Conservation (phyloP, 208 protist species). For the Crithidia sp. region DNA sequence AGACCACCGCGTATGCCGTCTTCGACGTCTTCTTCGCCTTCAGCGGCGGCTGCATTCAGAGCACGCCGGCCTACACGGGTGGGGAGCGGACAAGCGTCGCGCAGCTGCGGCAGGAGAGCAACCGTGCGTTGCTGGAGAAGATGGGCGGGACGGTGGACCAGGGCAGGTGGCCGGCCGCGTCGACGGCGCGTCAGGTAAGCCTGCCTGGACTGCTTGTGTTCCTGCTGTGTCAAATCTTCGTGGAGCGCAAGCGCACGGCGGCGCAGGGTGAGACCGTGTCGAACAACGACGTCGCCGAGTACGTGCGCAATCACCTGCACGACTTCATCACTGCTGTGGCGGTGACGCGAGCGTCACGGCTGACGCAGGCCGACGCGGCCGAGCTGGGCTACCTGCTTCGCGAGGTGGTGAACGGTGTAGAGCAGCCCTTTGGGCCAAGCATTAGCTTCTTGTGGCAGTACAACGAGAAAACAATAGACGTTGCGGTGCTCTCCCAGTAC, state of each 20-base stretch:
- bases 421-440: conserved; percentile 87
- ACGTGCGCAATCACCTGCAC: conserved; percentile 81
- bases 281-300: conserved; percentile 61
- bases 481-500: conserved; percentile 87
- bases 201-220: conserved; percentile 85
- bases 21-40: conserved; percentile 91
- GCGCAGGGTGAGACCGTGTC: conserved; percentile 45
- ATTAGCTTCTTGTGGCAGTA: conserved; percentile 82
- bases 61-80: conserved; percentile 49
- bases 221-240: conserved; percentile 81
- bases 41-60: conserved; percentile 82
- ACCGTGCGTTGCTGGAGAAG: conserved; percentile 76
- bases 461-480: conserved; percentile 84
- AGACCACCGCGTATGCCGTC: conserved; percentile 69
- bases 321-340: conserved; percentile 86
- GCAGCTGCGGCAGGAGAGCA: conserved; percentile 86
- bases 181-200: conserved; percentile 75
- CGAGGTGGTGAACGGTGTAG: conserved; percentile 85
- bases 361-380: conserved; percentile 75
- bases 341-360: conserved; percentile 63
- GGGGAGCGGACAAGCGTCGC: conserved; percentile 53
- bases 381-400: conserved; percentile 86
- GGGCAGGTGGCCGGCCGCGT: conserved; percentile 64
- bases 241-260: conserved; percentile 65
- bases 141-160: conserved; percentile 88